phyloP scores from a whole-genome alignment of 192 early-diverging fungal genomes.

The Geranomyces michiganensis region DNA sequence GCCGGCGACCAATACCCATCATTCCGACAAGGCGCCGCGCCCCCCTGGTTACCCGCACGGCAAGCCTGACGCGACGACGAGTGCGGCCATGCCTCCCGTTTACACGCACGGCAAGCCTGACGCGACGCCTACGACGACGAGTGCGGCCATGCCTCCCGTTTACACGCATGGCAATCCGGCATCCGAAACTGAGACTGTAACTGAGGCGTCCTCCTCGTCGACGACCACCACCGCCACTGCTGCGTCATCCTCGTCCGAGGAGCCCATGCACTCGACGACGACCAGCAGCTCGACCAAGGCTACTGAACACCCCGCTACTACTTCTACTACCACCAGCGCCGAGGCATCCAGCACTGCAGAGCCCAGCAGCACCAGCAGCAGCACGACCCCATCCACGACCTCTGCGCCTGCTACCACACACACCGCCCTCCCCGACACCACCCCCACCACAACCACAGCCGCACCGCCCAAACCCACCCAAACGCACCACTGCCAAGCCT shows the following conservation, averaged over 20 bases:
- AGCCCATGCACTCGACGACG: neutral
- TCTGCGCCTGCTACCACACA: neutral
- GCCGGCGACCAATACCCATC: too few relatives aligned
- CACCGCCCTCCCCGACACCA: neutral
- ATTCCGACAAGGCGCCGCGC: too few relatives aligned
- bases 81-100: too few relatives aligned
- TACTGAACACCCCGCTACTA: neutral
- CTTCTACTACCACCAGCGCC: neutral
- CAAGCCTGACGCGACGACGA: too few relatives aligned
- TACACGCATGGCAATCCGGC: neutral
- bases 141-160: too few relatives aligned
- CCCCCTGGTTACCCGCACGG: too few relatives aligned
- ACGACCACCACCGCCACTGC: neutral
- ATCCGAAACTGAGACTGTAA: neutral
- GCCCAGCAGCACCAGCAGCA: neutral
- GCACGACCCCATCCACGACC: neutral
- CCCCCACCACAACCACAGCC: neutral
- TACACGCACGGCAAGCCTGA: too few relatives aligned
- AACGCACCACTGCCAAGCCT: neutral
- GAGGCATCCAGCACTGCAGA: neutral
- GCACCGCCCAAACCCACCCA: neutral
- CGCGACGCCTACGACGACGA: too few relatives aligned
- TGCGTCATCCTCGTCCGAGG: neutral
- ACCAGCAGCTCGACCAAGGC: constrained; percentile 7
- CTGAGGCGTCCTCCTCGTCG: neutral